Evolutionary conservation across 1,284 basidiomycete genomes (phyloP).

Genomic region (Xanthoconium separans): DNA sequence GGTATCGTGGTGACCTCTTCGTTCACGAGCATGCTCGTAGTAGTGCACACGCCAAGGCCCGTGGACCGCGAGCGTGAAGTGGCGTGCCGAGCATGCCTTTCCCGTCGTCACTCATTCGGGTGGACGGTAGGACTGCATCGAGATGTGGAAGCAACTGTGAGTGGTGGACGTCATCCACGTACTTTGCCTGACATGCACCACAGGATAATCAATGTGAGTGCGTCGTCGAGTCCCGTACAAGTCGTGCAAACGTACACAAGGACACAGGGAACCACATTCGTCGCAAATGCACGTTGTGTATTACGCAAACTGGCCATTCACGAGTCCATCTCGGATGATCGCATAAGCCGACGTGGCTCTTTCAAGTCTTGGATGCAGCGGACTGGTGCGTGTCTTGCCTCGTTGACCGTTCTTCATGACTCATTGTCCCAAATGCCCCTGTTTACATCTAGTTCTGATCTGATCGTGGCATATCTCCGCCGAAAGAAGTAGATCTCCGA

Average conservation of each 20-base stretch:
- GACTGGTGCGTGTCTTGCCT: conserved; percentile 4
- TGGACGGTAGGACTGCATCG: conserved; percentile 4
- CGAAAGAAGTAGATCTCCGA: conserved; percentile 14
- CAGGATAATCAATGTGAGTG: neutral
- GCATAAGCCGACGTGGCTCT: neutral
- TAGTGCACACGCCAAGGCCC: neutral
- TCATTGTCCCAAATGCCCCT: neutral
- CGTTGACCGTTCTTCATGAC: conserved; percentile 1
- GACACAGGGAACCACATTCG: neutral
- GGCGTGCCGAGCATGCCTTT: neutral
- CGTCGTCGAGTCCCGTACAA: neutral
- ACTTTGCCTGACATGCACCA: neutral
- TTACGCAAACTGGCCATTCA: neutral
- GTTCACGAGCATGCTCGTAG: too few species aligned
- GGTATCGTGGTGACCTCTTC: neutral
- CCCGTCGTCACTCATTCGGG: neutral
- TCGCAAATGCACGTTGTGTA: neutral
- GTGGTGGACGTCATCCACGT: neutral
- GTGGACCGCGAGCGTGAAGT: neutral
- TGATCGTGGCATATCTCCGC: conserved; percentile 22
- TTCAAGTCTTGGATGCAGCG: neutral
- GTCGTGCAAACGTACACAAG: neutral
- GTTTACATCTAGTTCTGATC: neutral
- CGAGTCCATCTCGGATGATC: conserved; percentile 2
- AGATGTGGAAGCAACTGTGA: conserved; percentile 3